Conservation (phyloP, 306 rosid species). For the Lotus japonicus region DNA sequence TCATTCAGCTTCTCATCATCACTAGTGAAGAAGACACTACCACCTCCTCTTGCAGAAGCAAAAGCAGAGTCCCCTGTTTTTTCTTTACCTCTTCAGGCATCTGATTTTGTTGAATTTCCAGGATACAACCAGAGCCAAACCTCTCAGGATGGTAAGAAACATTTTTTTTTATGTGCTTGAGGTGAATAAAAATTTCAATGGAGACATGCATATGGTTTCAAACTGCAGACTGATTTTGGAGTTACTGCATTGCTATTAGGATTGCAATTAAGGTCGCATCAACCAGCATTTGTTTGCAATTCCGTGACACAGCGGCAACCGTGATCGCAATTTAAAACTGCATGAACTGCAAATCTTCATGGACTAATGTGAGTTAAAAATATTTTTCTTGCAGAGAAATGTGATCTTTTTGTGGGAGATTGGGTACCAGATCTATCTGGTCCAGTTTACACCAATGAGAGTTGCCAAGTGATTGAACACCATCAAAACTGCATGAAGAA, state of each 20-base stretch:
- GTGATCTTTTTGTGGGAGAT: conserved; percentile 74
- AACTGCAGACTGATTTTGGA: too few species aligned
- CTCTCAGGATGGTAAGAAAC: conserved; percentile 8
- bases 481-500: conserved; percentile 85
- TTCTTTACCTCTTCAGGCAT: background rate
- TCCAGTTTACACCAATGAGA: conserved; percentile 65
- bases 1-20: conserved; percentile 21
- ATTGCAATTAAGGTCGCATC: too few species aligned
- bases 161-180: background rate
- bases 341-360: too few species aligned
- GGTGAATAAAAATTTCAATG: too few species aligned
- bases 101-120: conserved; percentile 15
- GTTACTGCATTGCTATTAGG: too few species aligned
- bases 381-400: conserved; percentile 28
- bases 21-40: conserved; percentile 15
- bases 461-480: conserved; percentile 60
- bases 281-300: too few species aligned
- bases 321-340: too few species aligned
- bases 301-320: too few species aligned
- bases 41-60: conserved; percentile 3
- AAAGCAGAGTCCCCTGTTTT: conserved; percentile 26
- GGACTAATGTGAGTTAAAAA: too few species aligned
- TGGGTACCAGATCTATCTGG: conserved; percentile 65
- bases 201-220: too few species aligned
- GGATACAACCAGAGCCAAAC: background rate